Percentiles rank a stretch among this genome's conserved stretches.
phyloP scores from a whole-genome alignment of 305 asterid genomes.

The Fraxinus angustifolia region DNA sequence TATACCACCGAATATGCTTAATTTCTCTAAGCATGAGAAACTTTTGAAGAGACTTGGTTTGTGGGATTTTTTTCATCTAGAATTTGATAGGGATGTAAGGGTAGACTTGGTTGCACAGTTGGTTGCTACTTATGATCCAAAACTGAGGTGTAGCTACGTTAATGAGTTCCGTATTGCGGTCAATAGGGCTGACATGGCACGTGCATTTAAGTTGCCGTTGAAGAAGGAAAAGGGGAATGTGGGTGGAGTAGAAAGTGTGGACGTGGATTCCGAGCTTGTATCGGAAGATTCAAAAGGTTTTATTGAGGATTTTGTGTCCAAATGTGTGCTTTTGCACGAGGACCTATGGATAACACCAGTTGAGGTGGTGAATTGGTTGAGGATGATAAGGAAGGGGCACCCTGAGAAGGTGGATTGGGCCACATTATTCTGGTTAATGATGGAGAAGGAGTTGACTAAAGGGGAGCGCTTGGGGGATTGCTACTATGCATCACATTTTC shows the following conservation, averaged over 20 bases:
- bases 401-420: slow-evolving; percentile 93
- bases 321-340: slow-evolving; percentile 72
- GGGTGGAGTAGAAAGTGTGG: slow-evolving; percentile 40
- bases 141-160: slow-evolving; percentile 38
- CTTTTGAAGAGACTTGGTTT: slow-evolving; percentile 52
- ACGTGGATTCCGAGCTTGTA: slow-evolving; percentile 37
- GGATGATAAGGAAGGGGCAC: slow-evolving; percentile 56
- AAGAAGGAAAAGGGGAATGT: slow-evolving; percentile 47
- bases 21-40: slow-evolving; percentile 41
- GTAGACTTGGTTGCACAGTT: slow-evolving; percentile 55
- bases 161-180: slow-evolving; percentile 19
- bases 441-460: slow-evolving; percentile 70
- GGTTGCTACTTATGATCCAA: slow-evolving; percentile 47
- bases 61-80: slow-evolving; percentile 60
- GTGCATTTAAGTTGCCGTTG: slow-evolving; percentile 48
- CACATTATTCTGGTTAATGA: slow-evolving; percentile 74
- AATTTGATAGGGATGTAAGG: slow-evolving; percentile 50
- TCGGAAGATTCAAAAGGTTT: slow-evolving; percentile 49
- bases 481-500: slow-evolving; percentile 80
- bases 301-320: slow-evolving; percentile 42
- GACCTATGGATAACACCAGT: slow-evolving; percentile 66
- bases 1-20: slow-evolving; percentile 32
- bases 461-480: slow-evolving; percentile 61
- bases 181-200: slow-evolving; percentile 50
- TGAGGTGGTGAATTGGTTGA: slow-evolving; percentile 58